Evolutionary conservation across 2,329 filamentous ascomycete genomes (phyloP).

Genomic region (Xylariaceae sp.): DNA sequence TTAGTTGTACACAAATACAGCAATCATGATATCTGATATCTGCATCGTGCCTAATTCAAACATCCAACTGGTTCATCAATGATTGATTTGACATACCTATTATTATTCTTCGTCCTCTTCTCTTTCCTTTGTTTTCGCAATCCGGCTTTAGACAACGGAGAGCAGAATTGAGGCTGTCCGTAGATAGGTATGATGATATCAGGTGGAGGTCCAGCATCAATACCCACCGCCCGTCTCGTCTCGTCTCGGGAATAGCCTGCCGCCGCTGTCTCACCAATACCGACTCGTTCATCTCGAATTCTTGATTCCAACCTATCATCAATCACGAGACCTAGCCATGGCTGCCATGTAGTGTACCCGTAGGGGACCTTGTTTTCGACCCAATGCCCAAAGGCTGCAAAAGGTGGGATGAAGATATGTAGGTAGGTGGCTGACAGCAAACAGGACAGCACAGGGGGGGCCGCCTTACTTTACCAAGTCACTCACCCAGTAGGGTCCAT

Average conservation of each 20-base stretch:
- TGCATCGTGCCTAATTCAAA: no score
- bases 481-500: no score
- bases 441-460: not conserved
- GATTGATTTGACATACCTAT: no score
- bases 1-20: no score
- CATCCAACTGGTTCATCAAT: no score
- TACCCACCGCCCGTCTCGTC: not conserved
- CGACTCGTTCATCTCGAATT: not conserved
- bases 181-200: not conserved
- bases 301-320: not conserved
- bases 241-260: not conserved
- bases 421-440: not conserved
- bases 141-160: no score
- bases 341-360: not conserved
- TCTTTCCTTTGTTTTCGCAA: not conserved
- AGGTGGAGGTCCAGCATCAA: not conserved
- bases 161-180: no score
- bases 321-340: not conserved
- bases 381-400: not conserved
- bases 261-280: conserved; percentile 1
- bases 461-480: no score
- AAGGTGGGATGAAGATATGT: not conserved
- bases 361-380: not conserved
- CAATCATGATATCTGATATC: no score
- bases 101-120: no score